phyloP scores from a whole-genome alignment of 176 grass and related monocot species.

The Pontederia paniculata region DNA sequence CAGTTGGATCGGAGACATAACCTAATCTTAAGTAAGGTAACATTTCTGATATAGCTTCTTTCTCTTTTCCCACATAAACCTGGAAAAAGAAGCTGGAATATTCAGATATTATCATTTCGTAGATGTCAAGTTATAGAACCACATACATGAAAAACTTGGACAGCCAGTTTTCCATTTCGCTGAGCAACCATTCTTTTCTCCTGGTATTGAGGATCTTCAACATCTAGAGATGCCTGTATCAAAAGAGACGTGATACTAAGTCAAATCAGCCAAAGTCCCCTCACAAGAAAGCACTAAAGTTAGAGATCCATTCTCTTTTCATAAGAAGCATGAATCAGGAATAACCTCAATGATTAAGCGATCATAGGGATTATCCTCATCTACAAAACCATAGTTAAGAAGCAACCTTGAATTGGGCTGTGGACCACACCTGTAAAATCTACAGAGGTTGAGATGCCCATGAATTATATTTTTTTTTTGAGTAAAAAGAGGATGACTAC shows the following conservation, averaged over 20 bases:
- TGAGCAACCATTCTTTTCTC: conserved; percentile 98
- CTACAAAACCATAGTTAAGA: conserved; percentile 96
- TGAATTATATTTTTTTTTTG: conserved; percentile 2
- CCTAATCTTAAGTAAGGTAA: conserved; percentile 77
- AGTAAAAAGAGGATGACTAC: no score
- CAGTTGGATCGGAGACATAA: conserved; percentile 84
- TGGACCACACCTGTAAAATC: conserved; percentile 81
- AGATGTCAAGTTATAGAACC: conserved; percentile 3
- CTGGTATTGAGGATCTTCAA: conserved; percentile 96
- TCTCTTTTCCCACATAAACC: conserved; percentile 76
- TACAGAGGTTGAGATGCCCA: conserved; percentile 22
- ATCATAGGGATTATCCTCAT: conserved; percentile 93
- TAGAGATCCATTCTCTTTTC: no score
- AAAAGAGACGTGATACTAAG: not conserved
- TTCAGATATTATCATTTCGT: conserved; percentile 1
- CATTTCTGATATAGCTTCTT: conserved; percentile 85
- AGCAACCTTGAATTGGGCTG: conserved; percentile 95
- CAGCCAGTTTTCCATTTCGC: conserved; percentile 80
- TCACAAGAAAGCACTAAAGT: no score
- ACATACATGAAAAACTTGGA: conserved; percentile 85
- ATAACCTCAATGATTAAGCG: conserved; percentile 75
- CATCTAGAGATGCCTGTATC: conserved; percentile 77
- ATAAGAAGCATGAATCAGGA: conserved; percentile 12
- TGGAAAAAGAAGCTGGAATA: conserved; percentile 30
- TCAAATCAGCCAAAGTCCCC: no score